Evolutionary conservation across 192 early-diverging fungal species (phyloP), one percentile per base, ranked within the genome.

Genomic region (Umbelopsis vinacea): DNA sequence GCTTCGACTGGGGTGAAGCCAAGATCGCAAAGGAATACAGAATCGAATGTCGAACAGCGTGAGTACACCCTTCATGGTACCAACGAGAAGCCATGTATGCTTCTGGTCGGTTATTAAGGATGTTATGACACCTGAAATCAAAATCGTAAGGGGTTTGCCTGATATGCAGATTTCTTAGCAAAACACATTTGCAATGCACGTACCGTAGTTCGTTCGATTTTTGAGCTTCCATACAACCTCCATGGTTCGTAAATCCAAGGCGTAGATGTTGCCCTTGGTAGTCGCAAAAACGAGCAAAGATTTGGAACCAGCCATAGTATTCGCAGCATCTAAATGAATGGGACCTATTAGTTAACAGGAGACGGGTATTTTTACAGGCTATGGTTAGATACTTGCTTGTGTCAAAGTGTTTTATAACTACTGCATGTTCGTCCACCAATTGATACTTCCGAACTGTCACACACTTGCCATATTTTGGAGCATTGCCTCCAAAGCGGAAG

Each of bases 1-100:
- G 24, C 82, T 80, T 52, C 83, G 83, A 23, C 85, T 85, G 1
- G 92, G 93, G 72, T 96, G 94, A 4, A 83, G 81, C 93, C 94
- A 96, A 4, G 89, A 80, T 60, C 88, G 83, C 26, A 94, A 74
- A 17, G 84, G 82, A 40, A 94, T 75, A 40, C 82, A 81, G 80
- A 96, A 96, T 40, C 94, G 85, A 8, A 95, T 69, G 73, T 96
- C 94, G 81, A 88, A 95, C 1, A 96, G 73, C 0, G 88, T 89
- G 23, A 96, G 71, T 0, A 95, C 88, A 5, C 94, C 94, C 52
- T 90, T 81, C 22, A 87, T 87, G 15, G 92, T 93, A 22, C 92
- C 94, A 0, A 90, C 85, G 17, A 93, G 57, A 5, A 93, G 69
- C 90, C 90, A 96, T 15, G 82, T 80, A 46, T 82, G 84, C 4